Evolutionary conservation across 2,329 filamentous ascomycete species (phyloP).

Genomic region (Penicillium sp.): DNA sequence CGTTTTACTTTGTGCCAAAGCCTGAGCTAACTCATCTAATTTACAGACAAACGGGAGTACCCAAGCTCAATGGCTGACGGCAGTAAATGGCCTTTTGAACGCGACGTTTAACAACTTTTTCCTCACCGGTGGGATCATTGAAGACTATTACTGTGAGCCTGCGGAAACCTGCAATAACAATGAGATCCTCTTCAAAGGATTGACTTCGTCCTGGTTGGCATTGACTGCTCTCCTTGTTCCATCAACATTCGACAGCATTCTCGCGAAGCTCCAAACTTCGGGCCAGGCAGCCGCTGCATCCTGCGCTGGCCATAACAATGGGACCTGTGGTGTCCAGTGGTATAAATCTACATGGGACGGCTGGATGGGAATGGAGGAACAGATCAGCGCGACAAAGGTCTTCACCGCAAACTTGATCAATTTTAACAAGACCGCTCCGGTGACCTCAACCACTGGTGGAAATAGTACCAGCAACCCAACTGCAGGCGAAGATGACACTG

Average conservation of each 20-base stretch:
- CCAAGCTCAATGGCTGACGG: constrained; percentile 53
- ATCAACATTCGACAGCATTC: constrained; percentile 53
- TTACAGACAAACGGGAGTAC: constrained; percentile 47
- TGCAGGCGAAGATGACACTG: constrained; percentile 29
- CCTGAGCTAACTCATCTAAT: neutral
- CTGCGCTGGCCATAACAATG: constrained; percentile 59
- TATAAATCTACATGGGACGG: constrained; percentile 53
- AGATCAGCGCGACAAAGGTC: constrained; percentile 65
- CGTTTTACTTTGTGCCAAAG: neutral
- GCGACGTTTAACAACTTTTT: constrained; percentile 47
- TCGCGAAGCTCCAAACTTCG: constrained; percentile 58
- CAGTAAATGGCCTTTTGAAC: constrained; percentile 57
- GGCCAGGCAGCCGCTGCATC: constrained; percentile 59
- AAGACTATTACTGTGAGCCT: constrained; percentile 65
- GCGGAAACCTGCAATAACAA: constrained; percentile 57
- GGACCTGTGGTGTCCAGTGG: constrained; percentile 65
- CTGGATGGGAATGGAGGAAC: constrained; percentile 62
- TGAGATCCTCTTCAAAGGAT: constrained; percentile 64
- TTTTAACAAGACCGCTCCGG: constrained; percentile 45
- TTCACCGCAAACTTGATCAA: constrained; percentile 58
- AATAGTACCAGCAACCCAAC: constrained; percentile 45
- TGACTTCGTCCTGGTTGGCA: constrained; percentile 65
- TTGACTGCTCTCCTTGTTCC: constrained; percentile 63
- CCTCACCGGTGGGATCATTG: constrained; percentile 29
- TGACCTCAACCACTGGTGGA: constrained; percentile 53